These are phyloP conservation scores for Hyaloscypha finlandica DNA, from an alignment of 495 filamentous ascomycete species.

Conservation along the genomic window DNA sequence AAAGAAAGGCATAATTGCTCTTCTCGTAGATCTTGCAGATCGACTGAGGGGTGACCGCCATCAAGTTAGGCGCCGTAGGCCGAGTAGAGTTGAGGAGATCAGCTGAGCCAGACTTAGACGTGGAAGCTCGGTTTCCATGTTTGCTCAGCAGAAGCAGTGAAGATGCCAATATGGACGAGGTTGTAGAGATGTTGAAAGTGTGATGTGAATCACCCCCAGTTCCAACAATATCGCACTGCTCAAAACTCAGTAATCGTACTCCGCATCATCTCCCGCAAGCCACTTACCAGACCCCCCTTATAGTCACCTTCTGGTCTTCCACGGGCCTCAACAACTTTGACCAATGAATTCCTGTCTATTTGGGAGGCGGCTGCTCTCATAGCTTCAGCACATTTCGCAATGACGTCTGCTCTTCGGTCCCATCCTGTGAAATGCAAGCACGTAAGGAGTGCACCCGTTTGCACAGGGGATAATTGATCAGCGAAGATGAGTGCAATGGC, in stretches of 20 bases:
- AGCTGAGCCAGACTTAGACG: conserved; percentile 92
- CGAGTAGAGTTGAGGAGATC: conserved; percentile 77
- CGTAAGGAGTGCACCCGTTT: conserved; percentile 82
- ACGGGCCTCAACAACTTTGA: conserved; percentile 54
- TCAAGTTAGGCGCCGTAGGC: conserved; percentile 71
- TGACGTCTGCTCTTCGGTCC: conserved; percentile 77
- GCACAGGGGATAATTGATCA: conserved; percentile 76
- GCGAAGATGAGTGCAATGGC: conserved; percentile 90
- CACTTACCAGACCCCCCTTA: conserved; percentile 63
- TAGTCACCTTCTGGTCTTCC: conserved; percentile 70
- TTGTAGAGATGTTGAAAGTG: conserved; percentile 97
- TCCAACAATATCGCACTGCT: conserved; percentile 89
- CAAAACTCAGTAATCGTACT: conserved; percentile 12
- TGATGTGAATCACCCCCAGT: conserved; percentile 95
- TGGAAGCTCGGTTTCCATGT: conserved; percentile 95
- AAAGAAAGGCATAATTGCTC: conserved; percentile 93
- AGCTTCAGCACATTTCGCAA: conserved; percentile 68
- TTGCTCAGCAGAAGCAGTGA: conserved; percentile 81
- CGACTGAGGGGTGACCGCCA: conserved; percentile 67
- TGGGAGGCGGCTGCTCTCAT: conserved; percentile 71
- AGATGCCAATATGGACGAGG: conserved; percentile 88
- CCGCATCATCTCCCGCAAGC: conserved; percentile 5
- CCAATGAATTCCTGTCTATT: conserved; percentile 61
- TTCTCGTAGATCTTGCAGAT: conserved; percentile 68
- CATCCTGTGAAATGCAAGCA: conserved; percentile 83